phyloP scores from a whole-genome alignment of 2,329 filamentous ascomycete species.

The Claviceps capensis region DNA sequence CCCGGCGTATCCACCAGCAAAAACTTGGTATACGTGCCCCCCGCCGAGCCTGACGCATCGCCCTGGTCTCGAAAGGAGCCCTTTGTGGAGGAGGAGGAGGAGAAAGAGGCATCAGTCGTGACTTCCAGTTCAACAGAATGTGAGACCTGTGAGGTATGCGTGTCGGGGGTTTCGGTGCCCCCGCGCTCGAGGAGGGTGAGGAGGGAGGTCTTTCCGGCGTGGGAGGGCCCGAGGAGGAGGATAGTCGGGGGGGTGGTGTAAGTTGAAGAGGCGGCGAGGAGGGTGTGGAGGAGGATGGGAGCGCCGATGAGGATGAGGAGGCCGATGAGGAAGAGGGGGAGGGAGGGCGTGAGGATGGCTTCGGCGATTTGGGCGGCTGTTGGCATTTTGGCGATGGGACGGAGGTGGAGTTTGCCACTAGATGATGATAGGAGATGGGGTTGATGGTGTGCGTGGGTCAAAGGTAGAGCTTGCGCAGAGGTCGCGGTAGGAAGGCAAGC shows the following conservation, averaged over 20 bases:
- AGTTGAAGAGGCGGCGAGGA: slow-evolving; percentile 53
- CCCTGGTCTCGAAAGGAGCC: slow-evolving; percentile 42
- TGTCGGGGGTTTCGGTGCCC: slow-evolving; percentile 29
- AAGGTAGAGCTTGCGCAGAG: too few relatives aligned
- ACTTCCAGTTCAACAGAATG: slow-evolving; percentile 42
- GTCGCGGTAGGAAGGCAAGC: too few relatives aligned
- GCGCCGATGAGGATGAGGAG: slow-evolving; percentile 55
- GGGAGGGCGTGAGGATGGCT: slow-evolving; percentile 44
- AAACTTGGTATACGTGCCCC: slow-evolving; percentile 51
- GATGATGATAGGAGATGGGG: too few relatives aligned
- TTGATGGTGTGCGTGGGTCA: too few relatives aligned
- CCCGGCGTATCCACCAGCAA: slow-evolving; percentile 81
- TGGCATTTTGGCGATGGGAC: slow-evolving; percentile 17
- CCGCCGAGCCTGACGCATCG: slow-evolving; percentile 21
- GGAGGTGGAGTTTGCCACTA: too few relatives aligned
- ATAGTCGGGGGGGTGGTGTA: slow-evolving; percentile 62
- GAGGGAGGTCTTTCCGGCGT: slow-evolving; percentile 77
- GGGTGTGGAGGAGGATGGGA: slow-evolving; percentile 64
- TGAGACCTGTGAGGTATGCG: slow-evolving; percentile 41
- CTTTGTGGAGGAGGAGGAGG: slow-evolving; percentile 17
- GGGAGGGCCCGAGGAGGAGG: slow-evolving; percentile 67
- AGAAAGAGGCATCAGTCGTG: slow-evolving; percentile 24
- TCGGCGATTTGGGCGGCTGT: slow-evolving; percentile 30
- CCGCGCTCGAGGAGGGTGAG: slow-evolving; percentile 55
- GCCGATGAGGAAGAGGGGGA: slow-evolving; percentile 51